A percentile compares a stretch with the other conserved stretches of the same genome.
These are phyloP conservation scores for Tetradesmus obliquus DNA, from an alignment of 139 green algal genomes.

Conservation along the genomic window DNA sequence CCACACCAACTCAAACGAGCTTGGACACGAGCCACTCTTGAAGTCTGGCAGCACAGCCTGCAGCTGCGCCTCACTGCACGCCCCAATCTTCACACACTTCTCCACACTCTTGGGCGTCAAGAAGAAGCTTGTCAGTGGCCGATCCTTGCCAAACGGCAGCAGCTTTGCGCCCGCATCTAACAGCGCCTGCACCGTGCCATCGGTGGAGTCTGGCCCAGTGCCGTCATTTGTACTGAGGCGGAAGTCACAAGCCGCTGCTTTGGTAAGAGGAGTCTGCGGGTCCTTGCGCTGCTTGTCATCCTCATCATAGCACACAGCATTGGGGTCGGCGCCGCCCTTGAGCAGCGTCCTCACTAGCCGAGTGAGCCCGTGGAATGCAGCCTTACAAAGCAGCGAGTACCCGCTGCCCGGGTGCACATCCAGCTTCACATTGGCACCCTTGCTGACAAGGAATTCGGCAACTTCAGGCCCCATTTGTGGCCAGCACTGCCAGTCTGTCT, in stretches of 20 bases:
- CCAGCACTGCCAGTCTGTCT: neutral
- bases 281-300: neutral
- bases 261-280: neutral
- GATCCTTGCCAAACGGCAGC: neutral
- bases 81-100: neutral
- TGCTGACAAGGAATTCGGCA: neutral
- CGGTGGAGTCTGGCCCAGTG: neutral
- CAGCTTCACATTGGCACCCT: slow-evolving; percentile 12
- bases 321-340: slow-evolving; percentile 7
- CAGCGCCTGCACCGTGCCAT: neutral
- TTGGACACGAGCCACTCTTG: neutral
- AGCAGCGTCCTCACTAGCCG: neutral
- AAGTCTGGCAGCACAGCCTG: neutral
- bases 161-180: slow-evolving; percentile 9
- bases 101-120: neutral
- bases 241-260: neutral
- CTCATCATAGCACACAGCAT: neutral
- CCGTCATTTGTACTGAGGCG: neutral
- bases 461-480: neutral
- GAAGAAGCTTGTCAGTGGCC: neutral
- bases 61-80: neutral
- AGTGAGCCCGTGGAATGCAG: slow-evolving; percentile 7
- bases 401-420: neutral
- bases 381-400: neutral
- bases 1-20: neutral